Evolutionary conservation across 148 eudicot species (phyloP).

Genomic region (Rheum nobile): DNA sequence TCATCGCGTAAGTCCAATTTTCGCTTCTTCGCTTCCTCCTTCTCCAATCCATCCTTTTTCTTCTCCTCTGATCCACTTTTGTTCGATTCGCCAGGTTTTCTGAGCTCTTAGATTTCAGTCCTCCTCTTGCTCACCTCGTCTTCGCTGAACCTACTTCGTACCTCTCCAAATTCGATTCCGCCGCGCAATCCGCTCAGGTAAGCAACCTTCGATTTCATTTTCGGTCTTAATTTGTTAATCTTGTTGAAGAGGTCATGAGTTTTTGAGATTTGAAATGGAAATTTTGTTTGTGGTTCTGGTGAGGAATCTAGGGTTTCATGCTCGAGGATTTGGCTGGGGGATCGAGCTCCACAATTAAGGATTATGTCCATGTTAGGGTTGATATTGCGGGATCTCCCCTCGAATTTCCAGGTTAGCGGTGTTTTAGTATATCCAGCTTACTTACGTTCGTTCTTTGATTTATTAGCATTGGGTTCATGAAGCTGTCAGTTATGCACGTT

Average conservation of each 20-base stretch:
- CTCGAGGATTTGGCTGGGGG: conserved; percentile 24
- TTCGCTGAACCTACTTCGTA: conserved; percentile 37
- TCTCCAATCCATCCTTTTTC: background rate
- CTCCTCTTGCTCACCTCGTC: conserved; percentile 35
- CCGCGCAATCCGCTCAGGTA: conserved; percentile 75
- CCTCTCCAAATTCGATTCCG: conserved; percentile 50
- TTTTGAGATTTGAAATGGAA: background rate
- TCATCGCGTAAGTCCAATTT: conserved; percentile 43
- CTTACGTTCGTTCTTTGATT: background rate
- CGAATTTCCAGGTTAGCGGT: conserved; percentile 53
- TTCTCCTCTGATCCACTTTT: background rate
- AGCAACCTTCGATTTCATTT: background rate
- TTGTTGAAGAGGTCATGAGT: background rate
- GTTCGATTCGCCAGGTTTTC: conserved; percentile 41
- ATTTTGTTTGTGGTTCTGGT: background rate
- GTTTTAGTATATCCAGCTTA: background rate
- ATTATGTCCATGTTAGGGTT: conserved; percentile 68
- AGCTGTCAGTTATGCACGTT: background rate
- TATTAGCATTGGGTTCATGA: background rate
- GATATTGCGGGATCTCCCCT: conserved; percentile 65
- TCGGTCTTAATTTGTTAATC: background rate
- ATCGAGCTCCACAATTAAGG: conserved; percentile 43
- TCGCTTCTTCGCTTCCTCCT: background rate
- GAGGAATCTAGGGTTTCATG: conserved; percentile 32
- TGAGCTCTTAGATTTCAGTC: conserved; percentile 54